Conservation (phyloP, 495 filamentous ascomycete genomes). For the Penicillium simplicissimum region DNA sequence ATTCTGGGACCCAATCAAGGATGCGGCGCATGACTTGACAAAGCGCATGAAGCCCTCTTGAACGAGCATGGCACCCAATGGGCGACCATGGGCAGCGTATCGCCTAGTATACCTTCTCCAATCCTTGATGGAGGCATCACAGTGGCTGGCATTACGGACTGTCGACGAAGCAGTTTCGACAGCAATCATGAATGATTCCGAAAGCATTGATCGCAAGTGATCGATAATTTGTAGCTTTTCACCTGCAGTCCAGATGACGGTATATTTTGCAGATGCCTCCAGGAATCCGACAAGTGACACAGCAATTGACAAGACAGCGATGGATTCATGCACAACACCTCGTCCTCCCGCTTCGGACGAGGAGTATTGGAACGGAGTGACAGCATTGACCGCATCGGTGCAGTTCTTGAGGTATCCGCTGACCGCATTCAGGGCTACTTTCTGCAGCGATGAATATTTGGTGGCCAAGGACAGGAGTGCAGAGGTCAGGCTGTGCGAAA, state of each 20-base stretch:
- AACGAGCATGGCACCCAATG: slow-evolving; percentile 88
- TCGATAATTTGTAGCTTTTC: slow-evolving; percentile 72
- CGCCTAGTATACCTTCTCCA: slow-evolving; percentile 84
- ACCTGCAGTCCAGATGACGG: slow-evolving; percentile 72
- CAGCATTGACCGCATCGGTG: slow-evolving; percentile 49
- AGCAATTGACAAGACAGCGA: slow-evolving; percentile 67
- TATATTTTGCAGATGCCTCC: slow-evolving; percentile 72
- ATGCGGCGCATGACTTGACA: slow-evolving; percentile 73
- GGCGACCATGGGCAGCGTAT: slow-evolving; percentile 75
- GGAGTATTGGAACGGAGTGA: slow-evolving; percentile 30
- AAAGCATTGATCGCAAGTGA: slow-evolving; percentile 67
- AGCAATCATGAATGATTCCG: slow-evolving; percentile 77
- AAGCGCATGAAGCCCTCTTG: slow-evolving; percentile 85
- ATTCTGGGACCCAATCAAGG: slow-evolving; percentile 59
- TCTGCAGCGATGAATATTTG: slow-evolving; percentile 64
- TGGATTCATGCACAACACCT: slow-evolving; percentile 60
- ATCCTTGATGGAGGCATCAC: slow-evolving; percentile 57
- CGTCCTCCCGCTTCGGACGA: slow-evolving; percentile 52
- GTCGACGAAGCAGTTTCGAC: slow-evolving; percentile 86
- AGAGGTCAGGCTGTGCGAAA: slow-evolving; percentile 73
- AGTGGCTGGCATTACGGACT: slow-evolving; percentile 61
- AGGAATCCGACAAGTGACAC: slow-evolving; percentile 87
- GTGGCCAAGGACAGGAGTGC: slow-evolving; percentile 78
- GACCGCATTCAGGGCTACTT: slow-evolving; percentile 59
- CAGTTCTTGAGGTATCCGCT: slow-evolving; percentile 69